Base-by-base conservation (phyloP, 2,329 filamentous ascomycete species). In the Fusarium nodosum region DNA sequence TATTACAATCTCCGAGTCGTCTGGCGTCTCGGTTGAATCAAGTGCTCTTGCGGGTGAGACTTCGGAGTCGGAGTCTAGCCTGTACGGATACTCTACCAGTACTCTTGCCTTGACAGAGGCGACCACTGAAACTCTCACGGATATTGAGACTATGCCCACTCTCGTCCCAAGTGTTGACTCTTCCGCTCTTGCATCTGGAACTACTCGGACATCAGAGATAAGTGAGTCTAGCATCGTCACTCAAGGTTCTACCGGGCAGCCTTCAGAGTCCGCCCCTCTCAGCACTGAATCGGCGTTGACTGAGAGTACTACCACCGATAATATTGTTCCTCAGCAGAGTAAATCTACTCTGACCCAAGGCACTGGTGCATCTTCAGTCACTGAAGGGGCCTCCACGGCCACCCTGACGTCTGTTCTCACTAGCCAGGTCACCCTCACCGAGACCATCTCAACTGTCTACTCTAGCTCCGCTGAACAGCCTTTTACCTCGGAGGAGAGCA, bases 131-230 rank as follows among this genome's bases (percentile, higher is more conserved):
- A 63, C 44, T 6, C 8, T 64, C 4, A 65, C 68, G 2, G 60
- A 72, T 34, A 36, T 74, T 13, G 72, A 74, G 60, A 74, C 72
- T 1, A 68, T 73, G 53, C 72, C 72, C 4, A 70, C 58, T 2
- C n/a, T 72, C 20, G 26, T 60, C 8, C 60, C 55, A 3, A 74
- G 64, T 5, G 39, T 50, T 8, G 61, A 50, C 22, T 73, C 72
- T 7, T 72, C 60, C 16, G 72, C 70, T 28, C 38, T 64, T 18
- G 59, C 60, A 24, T 38, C 47, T n/a, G 65, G 54, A 7, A 66
- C 64, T 12, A 68, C 52, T 18, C 34, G 45, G 5, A 33, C 28
- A 4, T 47, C 67, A 0, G 57, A 59, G 26, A 45, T 47, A 3
- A 46, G 42, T 11, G 45, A 13, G 3, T 55, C 51, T 16, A 60